Evolutionary conservation across 495 filamentous ascomycete species (phyloP).

Genomic region (Penicillium pulvis): DNA sequence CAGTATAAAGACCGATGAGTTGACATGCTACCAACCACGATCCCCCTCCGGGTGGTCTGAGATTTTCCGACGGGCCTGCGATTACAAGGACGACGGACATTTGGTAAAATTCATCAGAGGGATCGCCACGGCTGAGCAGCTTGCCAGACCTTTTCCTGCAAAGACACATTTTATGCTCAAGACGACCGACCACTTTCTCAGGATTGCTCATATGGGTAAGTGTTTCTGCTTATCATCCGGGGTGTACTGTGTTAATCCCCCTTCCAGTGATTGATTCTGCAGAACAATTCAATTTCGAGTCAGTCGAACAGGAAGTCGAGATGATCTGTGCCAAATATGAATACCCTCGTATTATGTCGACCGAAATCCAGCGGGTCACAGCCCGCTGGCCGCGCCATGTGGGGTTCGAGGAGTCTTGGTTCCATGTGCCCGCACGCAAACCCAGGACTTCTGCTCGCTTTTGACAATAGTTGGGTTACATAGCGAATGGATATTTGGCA

Average conservation of each 20-base stretch:
- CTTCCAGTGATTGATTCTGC: slow-evolving; percentile 20
- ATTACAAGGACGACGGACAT: slow-evolving; percentile 43
- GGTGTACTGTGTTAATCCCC: no score
- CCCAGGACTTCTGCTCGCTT: slow-evolving; percentile 8
- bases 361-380: slow-evolving; percentile 21
- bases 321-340: slow-evolving; percentile 19
- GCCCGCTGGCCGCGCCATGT: slow-evolving; percentile 26
- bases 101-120: slow-evolving; percentile 40
- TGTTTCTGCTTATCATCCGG: not conserved
- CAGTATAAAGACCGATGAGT: slow-evolving; percentile 16
- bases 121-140: slow-evolving; percentile 32
- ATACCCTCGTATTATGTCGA: slow-evolving; percentile 16
- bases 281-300: slow-evolving; percentile 21
- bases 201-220: slow-evolving; percentile 35
- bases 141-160: slow-evolving; percentile 14
- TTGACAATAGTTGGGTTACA: not conserved
- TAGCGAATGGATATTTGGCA: not conserved
- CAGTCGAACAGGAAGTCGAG: slow-evolving; percentile 11
- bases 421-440: slow-evolving; percentile 24
- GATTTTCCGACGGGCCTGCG: slow-evolving; percentile 30
- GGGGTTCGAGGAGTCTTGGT: slow-evolving; percentile 25
- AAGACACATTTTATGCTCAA: slow-evolving; percentile 26
- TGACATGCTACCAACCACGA: slow-evolving; percentile 19
- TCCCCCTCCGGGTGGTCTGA: slow-evolving; percentile 31
- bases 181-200: slow-evolving; percentile 33